phyloP scores from a whole-genome alignment of 306 rosid species.

The Vachellia pachyceras region DNA sequence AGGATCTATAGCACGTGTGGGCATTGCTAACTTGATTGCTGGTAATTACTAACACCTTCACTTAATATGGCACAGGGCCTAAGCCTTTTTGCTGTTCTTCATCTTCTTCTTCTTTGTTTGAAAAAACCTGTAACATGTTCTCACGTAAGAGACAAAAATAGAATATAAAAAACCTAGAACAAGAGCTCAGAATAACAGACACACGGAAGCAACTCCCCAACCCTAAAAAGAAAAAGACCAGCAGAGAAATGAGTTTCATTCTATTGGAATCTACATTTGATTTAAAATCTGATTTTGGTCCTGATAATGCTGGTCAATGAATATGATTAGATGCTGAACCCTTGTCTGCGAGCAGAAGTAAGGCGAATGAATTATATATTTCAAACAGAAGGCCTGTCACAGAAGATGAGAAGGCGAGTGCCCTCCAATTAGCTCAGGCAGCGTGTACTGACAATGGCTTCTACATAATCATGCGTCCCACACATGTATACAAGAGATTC shows the following conservation, averaged over 20 bases:
- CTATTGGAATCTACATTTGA: conserved; percentile 33
- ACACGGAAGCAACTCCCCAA: not conserved
- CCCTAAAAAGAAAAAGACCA: not conserved
- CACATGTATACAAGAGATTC: conserved; percentile 74
- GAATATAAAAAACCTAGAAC: not conserved
- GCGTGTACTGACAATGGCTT: conserved; percentile 42
- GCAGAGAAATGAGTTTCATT: not conserved
- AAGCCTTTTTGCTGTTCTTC: not conserved
- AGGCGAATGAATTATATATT: conserved; percentile 29
- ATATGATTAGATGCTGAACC: conserved; percentile 44
- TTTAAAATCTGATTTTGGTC: conserved; percentile 24
- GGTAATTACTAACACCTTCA: conserved; percentile 39
- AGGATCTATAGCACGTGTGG: conserved; percentile 5
- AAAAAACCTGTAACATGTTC: not conserved
- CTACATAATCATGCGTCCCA: conserved; percentile 60
- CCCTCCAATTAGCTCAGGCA: conserved; percentile 53
- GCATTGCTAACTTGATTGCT: conserved; percentile 24
- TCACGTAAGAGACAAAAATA: not conserved
- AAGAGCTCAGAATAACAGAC: not conserved
- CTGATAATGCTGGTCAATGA: not conserved
- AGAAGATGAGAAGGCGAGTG: conserved; percentile 46
- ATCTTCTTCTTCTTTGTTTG: not conserved
- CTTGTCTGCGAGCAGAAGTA: conserved; percentile 33
- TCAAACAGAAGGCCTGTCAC: conserved; percentile 73
- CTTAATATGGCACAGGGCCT: not conserved